Conservation (phyloP, 1,284 basidiomycete genomes). For the Malassezia sympodialis region DNA sequence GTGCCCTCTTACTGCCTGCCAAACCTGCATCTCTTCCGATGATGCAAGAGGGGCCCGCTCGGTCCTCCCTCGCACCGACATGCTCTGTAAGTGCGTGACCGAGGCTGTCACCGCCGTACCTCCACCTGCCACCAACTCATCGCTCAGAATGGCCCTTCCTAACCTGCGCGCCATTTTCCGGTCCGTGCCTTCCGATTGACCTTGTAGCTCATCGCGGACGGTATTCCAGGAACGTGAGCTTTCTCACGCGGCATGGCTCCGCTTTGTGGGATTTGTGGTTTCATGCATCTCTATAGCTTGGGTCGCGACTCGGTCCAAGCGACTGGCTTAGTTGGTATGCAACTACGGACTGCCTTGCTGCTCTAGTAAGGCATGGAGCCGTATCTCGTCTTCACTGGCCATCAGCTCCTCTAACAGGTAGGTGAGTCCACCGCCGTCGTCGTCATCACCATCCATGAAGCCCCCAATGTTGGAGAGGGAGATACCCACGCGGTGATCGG, state of each 20-base stretch:
- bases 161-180: slow-evolving; percentile 19
- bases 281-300: slow-evolving; percentile 6
- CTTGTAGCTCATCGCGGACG: slow-evolving; percentile 6
- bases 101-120: not conserved
- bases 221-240: slow-evolving; percentile 12
- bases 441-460: slow-evolving; percentile 43
- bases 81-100: not conserved
- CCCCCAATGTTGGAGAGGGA: slow-evolving; percentile 35
- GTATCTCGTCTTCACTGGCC: slow-evolving; percentile 21
- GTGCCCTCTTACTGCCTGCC: slow-evolving; percentile 35
- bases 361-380: slow-evolving; percentile 27
- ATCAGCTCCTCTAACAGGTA: slow-evolving; percentile 27
- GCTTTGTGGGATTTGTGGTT: slow-evolving; percentile 4
- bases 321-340: not conserved
- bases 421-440: slow-evolving; percentile 25
- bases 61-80: slow-evolving; percentile 1
- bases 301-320: not conserved
- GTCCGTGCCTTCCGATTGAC: not conserved
- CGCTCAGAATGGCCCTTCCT: slow-evolving; percentile 20
- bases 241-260: slow-evolving; percentile 4
- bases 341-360: not conserved
- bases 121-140: too few relatives aligned
- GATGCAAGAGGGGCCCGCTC: not conserved
- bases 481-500: slow-evolving; percentile 41
- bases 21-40: slow-evolving; percentile 35